A percentile compares a stretch with the other conserved stretches of the same genome.
Conservation (phyloP, 495 filamentous ascomycete genomes). For the Neurospora sp. region DNA sequence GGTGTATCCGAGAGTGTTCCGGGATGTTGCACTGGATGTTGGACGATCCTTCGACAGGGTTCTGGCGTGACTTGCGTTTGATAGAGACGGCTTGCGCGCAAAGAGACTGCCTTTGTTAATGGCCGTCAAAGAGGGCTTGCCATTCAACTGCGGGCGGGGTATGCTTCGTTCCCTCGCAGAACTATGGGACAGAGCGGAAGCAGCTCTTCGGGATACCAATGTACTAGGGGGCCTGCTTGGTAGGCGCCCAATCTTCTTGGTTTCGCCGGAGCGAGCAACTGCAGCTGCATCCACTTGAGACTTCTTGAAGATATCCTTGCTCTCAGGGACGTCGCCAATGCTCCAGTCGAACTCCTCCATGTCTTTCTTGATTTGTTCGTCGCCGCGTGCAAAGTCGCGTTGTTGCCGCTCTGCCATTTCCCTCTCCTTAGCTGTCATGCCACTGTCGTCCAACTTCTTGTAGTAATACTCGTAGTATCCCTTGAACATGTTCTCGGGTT, state of each 20-base stretch:
- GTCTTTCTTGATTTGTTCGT: constrained; percentile 47
- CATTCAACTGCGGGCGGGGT: not conserved
- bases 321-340: constrained; percentile 28
- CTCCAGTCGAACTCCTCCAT: constrained; percentile 47
- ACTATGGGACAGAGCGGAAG: constrained; percentile 22
- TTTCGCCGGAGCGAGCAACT: not conserved
- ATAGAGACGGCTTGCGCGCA: constrained; percentile 29
- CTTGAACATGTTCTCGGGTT: constrained; percentile 54
- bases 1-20: constrained; percentile 70
- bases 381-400: constrained; percentile 44
- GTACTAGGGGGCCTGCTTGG: constrained; percentile 29
- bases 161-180: not conserved
- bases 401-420: constrained; percentile 47
- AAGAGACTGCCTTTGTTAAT: constrained; percentile 22
- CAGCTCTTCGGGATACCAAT: constrained; percentile 28
- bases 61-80: constrained; percentile 23
- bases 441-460: constrained; percentile 56
- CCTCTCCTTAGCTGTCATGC: constrained; percentile 52
- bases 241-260: constrained; percentile 16
- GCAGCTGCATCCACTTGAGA: constrained; percentile 1
- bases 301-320: constrained; percentile 18
- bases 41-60: constrained; percentile 40
- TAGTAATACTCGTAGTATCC: constrained; percentile 57
- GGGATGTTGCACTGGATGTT: constrained; percentile 55
- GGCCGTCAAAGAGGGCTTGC: not conserved